phyloP scores from a whole-genome alignment of 768 basidiomycete genomes.

The Amanita exitialis region DNA sequence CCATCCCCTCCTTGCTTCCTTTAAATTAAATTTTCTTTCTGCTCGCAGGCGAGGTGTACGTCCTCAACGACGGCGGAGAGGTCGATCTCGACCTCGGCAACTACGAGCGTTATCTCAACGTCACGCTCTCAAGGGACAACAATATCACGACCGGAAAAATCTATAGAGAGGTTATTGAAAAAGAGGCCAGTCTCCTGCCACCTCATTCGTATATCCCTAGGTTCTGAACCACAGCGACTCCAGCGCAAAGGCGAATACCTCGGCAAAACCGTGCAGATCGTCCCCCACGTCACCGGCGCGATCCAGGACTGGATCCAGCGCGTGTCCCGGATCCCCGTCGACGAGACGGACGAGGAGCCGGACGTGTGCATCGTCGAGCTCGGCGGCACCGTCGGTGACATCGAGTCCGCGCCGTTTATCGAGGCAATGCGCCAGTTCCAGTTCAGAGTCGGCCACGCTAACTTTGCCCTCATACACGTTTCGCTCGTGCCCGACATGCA shows the following conservation, averaged over 20 bases:
- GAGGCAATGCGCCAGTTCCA: conserved; percentile 99
- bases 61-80: conserved; percentile 96
- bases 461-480: conserved; percentile 95
- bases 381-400: conserved; percentile 97
- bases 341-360: conserved; percentile 86
- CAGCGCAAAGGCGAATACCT: conserved; percentile 83
- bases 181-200: conserved; percentile 55
- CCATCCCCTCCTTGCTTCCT: background rate
- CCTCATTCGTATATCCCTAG: background rate
- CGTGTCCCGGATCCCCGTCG: conserved; percentile 89
- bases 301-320: conserved; percentile 99
- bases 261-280: conserved; percentile 96
- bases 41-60: conserved; percentile 83
- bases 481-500: conserved; percentile 98
- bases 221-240: background rate
- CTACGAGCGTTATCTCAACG: conserved; percentile 95
- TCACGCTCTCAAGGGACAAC: conserved; percentile 89
- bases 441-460: conserved; percentile 92
- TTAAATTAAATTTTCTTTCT: no score
- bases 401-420: conserved; percentile 95
- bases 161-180: conserved; percentile 93
- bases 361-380: conserved; percentile 99
- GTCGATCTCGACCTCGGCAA: conserved; percentile 97
- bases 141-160: conserved; percentile 99
- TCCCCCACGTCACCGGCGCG: conserved; percentile 92